Evolutionary conservation across 192 early-diverging fungal species (phyloP).

Genomic region (Helicostylum pulchrum): DNA sequence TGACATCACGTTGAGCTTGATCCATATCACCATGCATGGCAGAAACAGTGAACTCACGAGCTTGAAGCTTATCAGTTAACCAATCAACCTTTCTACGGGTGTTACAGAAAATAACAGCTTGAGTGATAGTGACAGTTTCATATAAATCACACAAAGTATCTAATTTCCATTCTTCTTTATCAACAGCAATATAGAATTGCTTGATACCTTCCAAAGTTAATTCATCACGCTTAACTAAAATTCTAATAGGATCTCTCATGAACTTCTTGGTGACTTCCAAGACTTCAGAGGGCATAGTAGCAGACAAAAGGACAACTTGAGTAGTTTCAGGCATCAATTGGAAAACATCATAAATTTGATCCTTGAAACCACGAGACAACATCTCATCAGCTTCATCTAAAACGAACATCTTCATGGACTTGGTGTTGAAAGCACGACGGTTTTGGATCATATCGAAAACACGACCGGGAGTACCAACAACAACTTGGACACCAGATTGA

Average conservation of each 20-base stretch:
- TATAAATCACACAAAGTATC: conserved; percentile 98
- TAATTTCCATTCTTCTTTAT: conserved; percentile 99
- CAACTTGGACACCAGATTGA: conserved; percentile 81
- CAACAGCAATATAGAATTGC: conserved; percentile 98
- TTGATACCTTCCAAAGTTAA: conserved; percentile 87
- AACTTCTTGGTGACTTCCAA: conserved; percentile 95
- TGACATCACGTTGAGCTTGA: conserved; percentile 90
- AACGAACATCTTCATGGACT: conserved; percentile 94
- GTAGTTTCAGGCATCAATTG: conserved; percentile 82
- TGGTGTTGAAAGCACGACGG: conserved; percentile 78
- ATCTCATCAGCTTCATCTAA: conserved; percentile 99
- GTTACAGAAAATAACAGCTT: conserved; percentile 99
- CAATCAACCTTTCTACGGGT: conserved; percentile 99
- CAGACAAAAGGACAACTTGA: conserved; percentile 96
- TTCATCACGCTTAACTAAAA: conserved; percentile 97
- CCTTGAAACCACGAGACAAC: conserved; percentile 98
- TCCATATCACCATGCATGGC: conserved; percentile 99
- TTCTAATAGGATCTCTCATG: conserved; percentile 98
- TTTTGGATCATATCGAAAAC: conserved; percentile 97
- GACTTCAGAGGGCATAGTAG: conserved; percentile 95
- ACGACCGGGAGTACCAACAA: conserved; percentile 98
- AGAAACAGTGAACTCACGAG: conserved; percentile 91
- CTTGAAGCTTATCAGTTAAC: conserved; percentile 94
- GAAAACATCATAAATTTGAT: conserved; percentile 98
- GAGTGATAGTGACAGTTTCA: conserved; percentile 96